Base-by-base conservation (phyloP, 805 yeast species). In the Priceomyces haplophilus region DNA sequence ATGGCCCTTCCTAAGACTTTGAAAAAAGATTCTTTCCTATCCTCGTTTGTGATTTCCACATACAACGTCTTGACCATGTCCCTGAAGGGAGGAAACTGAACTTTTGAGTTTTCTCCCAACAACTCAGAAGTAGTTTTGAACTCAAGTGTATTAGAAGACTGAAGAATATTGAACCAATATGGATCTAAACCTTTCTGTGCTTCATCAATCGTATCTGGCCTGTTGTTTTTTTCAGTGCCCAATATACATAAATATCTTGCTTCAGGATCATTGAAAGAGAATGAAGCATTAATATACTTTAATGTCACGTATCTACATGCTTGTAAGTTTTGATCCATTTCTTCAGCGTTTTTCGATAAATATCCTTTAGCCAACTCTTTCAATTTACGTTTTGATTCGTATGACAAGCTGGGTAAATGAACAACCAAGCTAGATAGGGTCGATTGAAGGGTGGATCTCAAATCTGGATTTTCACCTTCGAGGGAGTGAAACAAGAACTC, bases 131-230 rank as follows among this genome's bases (percentile, higher is more conserved):
- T 73, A 0, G 78, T 50, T 33, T 68, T 72, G 50, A 64, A 68
- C n/a, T 67, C 75, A 1, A 48, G 46, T 0, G 74, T 65, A 35
- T 69, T 72, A 2, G 79, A 62, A 0, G 83, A 68, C 32, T 61
- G 64, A 25, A 70, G 61, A 3, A 83, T 63, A 36, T 75, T 75
- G 56, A 81, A 85, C 88, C 90, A 84, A 58, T 85, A 78, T 0
- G 97, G 97, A 59, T 88, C 82, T 21, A 91, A 64, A 0, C 97
- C 97, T 48, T 79, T 80, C 4, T 59, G 61, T 0, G 96, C 84
- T 58, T 88, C 97, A 53, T 88, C 95, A 2, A 83, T 67, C 0
- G 87, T 80, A 51, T 88, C 96, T 2, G 86, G 72, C 43, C 83
- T 72, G 50, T 85, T 85, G 1, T 58, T 60, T 10, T 72, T 54